Evolutionary conservation across 2,329 filamentous ascomycete species (phyloP).

Genomic region (Aspergillus phoenicis): DNA sequence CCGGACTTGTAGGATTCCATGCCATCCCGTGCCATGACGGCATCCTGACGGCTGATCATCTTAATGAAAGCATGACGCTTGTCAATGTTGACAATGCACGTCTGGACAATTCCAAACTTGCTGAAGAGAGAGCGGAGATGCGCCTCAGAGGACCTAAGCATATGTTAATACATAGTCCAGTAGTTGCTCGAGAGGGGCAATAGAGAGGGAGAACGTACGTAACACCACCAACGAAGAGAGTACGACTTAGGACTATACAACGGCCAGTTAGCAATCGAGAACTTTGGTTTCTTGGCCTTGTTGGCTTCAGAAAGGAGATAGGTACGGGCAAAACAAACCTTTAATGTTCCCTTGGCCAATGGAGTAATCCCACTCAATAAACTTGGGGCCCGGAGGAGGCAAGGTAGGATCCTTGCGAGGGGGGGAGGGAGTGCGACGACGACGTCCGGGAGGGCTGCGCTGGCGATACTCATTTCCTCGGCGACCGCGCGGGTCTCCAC

Average conservation of each 20-base stretch:
- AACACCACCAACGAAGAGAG: constrained; percentile 94
- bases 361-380: constrained; percentile 74
- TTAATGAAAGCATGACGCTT: constrained; percentile 99
- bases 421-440: constrained; percentile 65
- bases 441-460: constrained; percentile 75
- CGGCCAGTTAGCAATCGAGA: constrained; percentile 16
- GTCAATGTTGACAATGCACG: constrained; percentile 96
- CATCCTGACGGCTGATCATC: constrained; percentile 89
- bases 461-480: constrained; percentile 73
- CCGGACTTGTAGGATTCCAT: constrained; percentile 79
- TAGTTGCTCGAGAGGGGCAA: too few species aligned
- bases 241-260: constrained; percentile 76
- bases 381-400: constrained; percentile 64
- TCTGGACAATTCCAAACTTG: constrained; percentile 85
- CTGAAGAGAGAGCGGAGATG: constrained; percentile 81
- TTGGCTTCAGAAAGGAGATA: neutral
- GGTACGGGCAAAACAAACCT: constrained; percentile 42
- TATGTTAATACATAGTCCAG: constrained; percentile 20
- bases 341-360: constrained; percentile 80
- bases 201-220: constrained; percentile 61
- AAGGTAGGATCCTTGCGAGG: constrained; percentile 46
- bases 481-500: constrained; percentile 58
- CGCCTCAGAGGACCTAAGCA: constrained; percentile 68
- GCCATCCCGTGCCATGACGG: constrained; percentile 77
- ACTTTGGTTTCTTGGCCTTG: neutral